phyloP scores from a whole-genome alignment of 768 basidiomycete species.

The Fibroporia radiculosa region DNA sequence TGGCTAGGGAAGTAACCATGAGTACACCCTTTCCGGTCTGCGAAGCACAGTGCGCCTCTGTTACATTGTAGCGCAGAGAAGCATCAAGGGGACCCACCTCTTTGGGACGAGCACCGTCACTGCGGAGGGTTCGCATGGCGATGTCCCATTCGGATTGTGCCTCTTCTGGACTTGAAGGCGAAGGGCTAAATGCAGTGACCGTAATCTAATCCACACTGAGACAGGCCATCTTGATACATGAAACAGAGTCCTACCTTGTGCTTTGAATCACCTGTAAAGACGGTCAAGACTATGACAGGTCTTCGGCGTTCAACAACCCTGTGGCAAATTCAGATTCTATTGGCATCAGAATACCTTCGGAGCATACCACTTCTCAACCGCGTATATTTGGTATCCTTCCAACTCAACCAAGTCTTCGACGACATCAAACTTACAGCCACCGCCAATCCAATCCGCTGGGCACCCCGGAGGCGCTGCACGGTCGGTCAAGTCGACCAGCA shows the following conservation, averaged over 20 bases:
- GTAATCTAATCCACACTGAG: conserved; percentile 38
- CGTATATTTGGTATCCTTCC: conserved; percentile 72
- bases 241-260: conserved; percentile 41
- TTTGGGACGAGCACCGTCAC: conserved; percentile 69
- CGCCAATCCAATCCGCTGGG: conserved; percentile 34
- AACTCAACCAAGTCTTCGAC: conserved; percentile 42
- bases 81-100: conserved; percentile 32
- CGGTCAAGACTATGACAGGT: conserved; percentile 53
- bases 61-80: conserved; percentile 1
- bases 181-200: conserved; percentile 47
- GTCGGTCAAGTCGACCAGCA: conserved; percentile 10
- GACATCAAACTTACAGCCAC: conserved; percentile 40
- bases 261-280: conserved; percentile 68
- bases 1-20: conserved; percentile 78
- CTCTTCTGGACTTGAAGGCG: conserved; percentile 33
- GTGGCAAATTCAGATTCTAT: background rate
- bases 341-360: background rate
- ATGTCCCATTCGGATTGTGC: conserved; percentile 52
- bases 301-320: conserved; percentile 66
- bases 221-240: background rate
- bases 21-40: conserved; percentile 61
- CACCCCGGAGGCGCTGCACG: conserved; percentile 7
- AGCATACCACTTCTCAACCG: conserved; percentile 74
- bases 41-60: background rate
- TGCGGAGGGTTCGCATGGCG: conserved; percentile 51